Percentiles rank a stretch among this genome's conserved stretches.
Evolutionary conservation across 2,329 filamentous ascomycete species (phyloP).

Genomic region (Diaporthe capsici): DNA sequence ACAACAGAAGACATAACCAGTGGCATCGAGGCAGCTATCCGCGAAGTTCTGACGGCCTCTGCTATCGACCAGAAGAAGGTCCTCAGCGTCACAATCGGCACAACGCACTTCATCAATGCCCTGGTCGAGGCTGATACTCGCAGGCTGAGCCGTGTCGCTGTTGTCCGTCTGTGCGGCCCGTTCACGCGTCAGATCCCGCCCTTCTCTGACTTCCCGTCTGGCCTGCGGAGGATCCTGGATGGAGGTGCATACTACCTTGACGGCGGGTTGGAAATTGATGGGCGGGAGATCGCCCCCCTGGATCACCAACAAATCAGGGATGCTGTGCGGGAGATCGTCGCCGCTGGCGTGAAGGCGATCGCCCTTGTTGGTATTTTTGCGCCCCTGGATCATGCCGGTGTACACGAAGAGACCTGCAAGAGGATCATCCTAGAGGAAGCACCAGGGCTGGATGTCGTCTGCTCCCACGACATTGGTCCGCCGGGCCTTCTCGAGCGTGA

Average conservation of each 20-base stretch:
- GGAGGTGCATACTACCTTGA: constrained; percentile 47
- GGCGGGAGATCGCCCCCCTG: constrained; percentile 49
- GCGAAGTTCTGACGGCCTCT: constrained; percentile 26
- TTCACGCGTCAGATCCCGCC: constrained; percentile 57
- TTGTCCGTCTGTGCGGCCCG: constrained; percentile 50
- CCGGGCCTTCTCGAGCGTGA: constrained; percentile 62
- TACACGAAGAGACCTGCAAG: not conserved
- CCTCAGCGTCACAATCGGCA: constrained; percentile 43
- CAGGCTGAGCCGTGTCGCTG: constrained; percentile 48
- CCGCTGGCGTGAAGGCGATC: not conserved
- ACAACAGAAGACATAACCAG: not conserved
- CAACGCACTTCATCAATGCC: constrained; percentile 46
- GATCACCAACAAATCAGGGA: constrained; percentile 1
- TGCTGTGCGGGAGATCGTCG: not conserved
- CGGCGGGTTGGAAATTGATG: constrained; percentile 44
- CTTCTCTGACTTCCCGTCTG: constrained; percentile 55
- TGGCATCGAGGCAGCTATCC: not conserved
- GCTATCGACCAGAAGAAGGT: constrained; percentile 22
- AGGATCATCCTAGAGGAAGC: not conserved
- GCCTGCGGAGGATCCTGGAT: constrained; percentile 61
- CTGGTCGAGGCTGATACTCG: constrained; percentile 43
- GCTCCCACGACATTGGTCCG: constrained; percentile 47
- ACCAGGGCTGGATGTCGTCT: not conserved
- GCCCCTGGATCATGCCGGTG: not conserved
- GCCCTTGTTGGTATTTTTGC: not conserved